Conservation (phyloP, 192 early-diverging fungal genomes). For the Coemansia guatemalensis region DNA sequence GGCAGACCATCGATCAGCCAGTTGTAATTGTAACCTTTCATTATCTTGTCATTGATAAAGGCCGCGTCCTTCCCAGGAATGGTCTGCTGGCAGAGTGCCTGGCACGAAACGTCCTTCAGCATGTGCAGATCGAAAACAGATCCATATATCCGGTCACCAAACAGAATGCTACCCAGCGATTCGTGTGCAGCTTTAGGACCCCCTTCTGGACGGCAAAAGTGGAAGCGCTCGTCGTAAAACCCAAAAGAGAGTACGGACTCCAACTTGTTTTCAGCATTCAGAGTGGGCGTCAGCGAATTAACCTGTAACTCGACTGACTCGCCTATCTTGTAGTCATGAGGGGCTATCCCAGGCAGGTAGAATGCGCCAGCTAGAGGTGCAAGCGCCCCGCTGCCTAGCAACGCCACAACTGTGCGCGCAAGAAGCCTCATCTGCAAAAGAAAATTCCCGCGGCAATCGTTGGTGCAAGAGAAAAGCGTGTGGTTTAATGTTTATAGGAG, state of each 20-base stretch:
- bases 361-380: conserved; percentile 58
- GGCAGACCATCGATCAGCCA: conserved; percentile 94
- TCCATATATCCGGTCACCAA: conserved; percentile 91
- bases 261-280: conserved; percentile 58
- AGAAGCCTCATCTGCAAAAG: conserved; percentile 11
- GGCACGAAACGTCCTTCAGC: conserved; percentile 64
- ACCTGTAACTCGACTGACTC: conserved; percentile 76
- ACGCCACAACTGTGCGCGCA: conserved; percentile 4
- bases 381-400: conserved; percentile 7
- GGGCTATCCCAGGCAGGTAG: conserved; percentile 93
- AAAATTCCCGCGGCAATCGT: neutral
- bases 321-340: conserved; percentile 73
- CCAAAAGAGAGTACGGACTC: conserved; percentile 83
- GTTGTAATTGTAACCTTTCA: conserved; percentile 74
- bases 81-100: conserved; percentile 61
- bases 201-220: conserved; percentile 77
- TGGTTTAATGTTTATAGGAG: neutral
- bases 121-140: conserved; percentile 74
- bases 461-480: neutral
- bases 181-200: conserved; percentile 68
- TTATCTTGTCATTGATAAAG: conserved; percentile 85
- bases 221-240: conserved; percentile 84
- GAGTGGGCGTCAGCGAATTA: conserved; percentile 81
- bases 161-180: conserved; percentile 87
- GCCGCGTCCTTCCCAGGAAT: conserved; percentile 72